Evolutionary conservation across 768 basidiomycete genomes (phyloP), one percentile per base, ranked within the genome.

Genomic region (Collybia nuda): DNA sequence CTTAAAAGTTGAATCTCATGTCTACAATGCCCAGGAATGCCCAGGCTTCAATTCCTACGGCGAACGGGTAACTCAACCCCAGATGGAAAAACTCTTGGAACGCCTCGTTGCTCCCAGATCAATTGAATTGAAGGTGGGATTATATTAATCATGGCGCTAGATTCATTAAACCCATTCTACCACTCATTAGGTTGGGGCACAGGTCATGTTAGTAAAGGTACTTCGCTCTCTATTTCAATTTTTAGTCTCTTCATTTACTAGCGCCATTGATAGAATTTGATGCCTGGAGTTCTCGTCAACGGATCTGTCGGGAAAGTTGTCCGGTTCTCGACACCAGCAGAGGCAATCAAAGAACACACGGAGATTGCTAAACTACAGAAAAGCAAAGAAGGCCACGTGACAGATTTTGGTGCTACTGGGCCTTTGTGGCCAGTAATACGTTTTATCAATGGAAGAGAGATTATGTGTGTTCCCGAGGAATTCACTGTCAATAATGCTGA

Each of bases 161-260:
- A 50, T 40, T 21, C 2, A 59, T 52, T 18, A 19, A 22, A 29
- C 6, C 22, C 48, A 18, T 40, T 44, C 28, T n/a, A 41, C 37
- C 38, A 23, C 38, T 47, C 51, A 37, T 11, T 14, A 91, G 80
- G 72, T 86, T 45, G 86, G 86, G 11, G 89, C 91, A 2, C 93
- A 96, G 63, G 93, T 96, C 3, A 92, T 92, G 90, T 63, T 89
- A 2, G 75, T 88, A 56, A 88, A 88, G 74, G 86, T 82, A 51
- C 6, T 41, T 41, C n/a, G 15, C 17, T 42, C 22, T 5, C 12
- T 6, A 32, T 8, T 12, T 4, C n/a, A 40, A 44, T 37, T 46
- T 44, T 36, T 40, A 21, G 9, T n/a, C 14, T 6, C 19, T 21
- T 9, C 24, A 21, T 26, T 4, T 26, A 35, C 39, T 21, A 38